These are phyloP conservation scores for Nemophila menziesii DNA, from an alignment of 257 asterid genomes.

Conservation along the genomic window DNA sequence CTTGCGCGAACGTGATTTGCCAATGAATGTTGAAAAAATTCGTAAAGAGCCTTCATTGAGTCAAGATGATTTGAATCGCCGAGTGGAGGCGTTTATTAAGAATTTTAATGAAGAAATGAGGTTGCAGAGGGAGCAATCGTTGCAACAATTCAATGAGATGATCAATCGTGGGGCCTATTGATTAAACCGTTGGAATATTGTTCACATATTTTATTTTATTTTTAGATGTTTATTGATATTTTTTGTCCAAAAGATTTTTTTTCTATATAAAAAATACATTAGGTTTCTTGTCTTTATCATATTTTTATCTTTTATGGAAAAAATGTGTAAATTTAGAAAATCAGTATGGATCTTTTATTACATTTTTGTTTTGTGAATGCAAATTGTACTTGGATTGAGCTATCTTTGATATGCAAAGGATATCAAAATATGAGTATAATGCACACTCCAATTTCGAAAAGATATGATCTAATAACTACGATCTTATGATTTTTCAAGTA, in stretches of 20 bases:
- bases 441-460: too few species aligned
- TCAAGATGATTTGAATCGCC: constrained; percentile 27
- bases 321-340: background rate
- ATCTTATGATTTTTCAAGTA: too few species aligned
- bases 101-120: constrained; percentile 33
- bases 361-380: background rate
- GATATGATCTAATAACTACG: too few species aligned
- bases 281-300: background rate
- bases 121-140: constrained; percentile 28
- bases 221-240: background rate
- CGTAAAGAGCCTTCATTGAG: constrained; percentile 18
- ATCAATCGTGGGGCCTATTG: constrained; percentile 21
- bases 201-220: background rate
- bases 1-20: constrained; percentile 1
- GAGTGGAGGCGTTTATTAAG: constrained; percentile 29
- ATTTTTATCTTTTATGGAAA: background rate
- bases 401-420: too few species aligned
- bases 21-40: background rate
- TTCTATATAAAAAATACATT: background rate
- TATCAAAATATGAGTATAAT: too few species aligned
- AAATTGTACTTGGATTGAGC: too few species aligned
- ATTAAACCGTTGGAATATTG: background rate
- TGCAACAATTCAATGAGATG: constrained; percentile 25
- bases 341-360: background rate
- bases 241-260: too few species aligned